phyloP scores from a whole-genome alignment of 2,329 filamentous ascomycete species.

The Nigrospora oryzae region DNA sequence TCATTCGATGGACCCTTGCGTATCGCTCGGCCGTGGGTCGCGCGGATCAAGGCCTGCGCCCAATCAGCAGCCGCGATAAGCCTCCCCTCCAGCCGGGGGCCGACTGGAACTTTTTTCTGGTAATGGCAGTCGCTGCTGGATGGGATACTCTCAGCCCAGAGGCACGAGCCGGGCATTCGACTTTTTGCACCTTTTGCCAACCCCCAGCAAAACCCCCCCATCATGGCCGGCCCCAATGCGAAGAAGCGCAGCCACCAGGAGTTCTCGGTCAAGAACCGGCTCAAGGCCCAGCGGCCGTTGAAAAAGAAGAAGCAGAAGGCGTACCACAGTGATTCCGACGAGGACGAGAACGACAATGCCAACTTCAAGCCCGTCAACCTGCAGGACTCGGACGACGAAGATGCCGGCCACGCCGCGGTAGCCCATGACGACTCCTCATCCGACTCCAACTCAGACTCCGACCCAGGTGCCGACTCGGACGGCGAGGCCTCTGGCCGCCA shows the following conservation, averaged over 20 bases:
- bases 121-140: too few relatives aligned
- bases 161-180: too few relatives aligned
- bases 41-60: background rate
- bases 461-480: constrained; percentile 23
- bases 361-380: constrained; percentile 44
- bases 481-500: constrained; percentile 15
- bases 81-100: background rate
- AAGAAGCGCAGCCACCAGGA: constrained; percentile 20
- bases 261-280: constrained; percentile 8
- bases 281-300: constrained; percentile 28
- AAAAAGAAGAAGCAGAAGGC: constrained; percentile 43
- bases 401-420: constrained; percentile 42
- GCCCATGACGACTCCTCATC: constrained; percentile 35
- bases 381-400: constrained; percentile 48
- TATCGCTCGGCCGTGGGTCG: too few relatives aligned
- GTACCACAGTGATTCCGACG: constrained; percentile 45
- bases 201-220: background rate
- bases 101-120: too few relatives aligned
- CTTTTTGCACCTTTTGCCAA: background rate
- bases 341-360: constrained; percentile 25
- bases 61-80: background rate
- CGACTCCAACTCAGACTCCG: constrained; percentile 10
- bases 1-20: too few relatives aligned
- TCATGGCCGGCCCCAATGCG: constrained; percentile 14
- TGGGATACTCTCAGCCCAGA: too few relatives aligned